These are phyloP conservation scores for Irpex sp. DNA, from an alignment of 1,284 basidiomycete genomes.

Conservation along the genomic window DNA sequence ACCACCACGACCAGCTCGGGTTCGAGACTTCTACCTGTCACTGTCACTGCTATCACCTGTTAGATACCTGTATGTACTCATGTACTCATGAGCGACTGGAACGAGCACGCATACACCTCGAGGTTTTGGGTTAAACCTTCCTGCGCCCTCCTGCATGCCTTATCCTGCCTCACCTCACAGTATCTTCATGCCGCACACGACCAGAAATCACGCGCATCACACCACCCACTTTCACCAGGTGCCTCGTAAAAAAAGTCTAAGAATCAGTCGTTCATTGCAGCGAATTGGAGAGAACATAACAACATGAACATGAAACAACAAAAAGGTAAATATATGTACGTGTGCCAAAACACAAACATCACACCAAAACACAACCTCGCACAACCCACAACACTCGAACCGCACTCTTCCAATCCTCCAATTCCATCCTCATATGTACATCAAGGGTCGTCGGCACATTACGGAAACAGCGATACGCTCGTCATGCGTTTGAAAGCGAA, in stretches of 20 bases:
- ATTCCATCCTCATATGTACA: background rate
- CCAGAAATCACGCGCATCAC: background rate
- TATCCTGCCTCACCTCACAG: no score
- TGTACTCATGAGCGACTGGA: no score
- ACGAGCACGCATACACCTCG: background rate
- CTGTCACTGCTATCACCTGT: no score
- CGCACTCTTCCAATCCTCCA: no score
- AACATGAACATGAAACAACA: background rate
- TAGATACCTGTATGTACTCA: no score
- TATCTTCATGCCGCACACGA: background rate
- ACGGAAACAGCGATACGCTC: background rate
- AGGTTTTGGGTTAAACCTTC: background rate
- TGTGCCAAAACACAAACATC: background rate
- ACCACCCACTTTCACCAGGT: no score
- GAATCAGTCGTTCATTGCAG: background rate
- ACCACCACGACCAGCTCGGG: no score
- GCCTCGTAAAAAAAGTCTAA: no score
- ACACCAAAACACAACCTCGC: background rate
- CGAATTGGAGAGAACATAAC: background rate
- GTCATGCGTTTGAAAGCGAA: background rate
- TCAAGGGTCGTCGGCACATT: background rate
- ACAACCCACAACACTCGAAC: background rate
- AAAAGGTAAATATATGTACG: background rate
- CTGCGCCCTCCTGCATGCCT: background rate
- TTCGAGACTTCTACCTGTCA: no score